Base-by-base conservation (phyloP, 83 land plant genomes). In the Picea mariana region DNA sequence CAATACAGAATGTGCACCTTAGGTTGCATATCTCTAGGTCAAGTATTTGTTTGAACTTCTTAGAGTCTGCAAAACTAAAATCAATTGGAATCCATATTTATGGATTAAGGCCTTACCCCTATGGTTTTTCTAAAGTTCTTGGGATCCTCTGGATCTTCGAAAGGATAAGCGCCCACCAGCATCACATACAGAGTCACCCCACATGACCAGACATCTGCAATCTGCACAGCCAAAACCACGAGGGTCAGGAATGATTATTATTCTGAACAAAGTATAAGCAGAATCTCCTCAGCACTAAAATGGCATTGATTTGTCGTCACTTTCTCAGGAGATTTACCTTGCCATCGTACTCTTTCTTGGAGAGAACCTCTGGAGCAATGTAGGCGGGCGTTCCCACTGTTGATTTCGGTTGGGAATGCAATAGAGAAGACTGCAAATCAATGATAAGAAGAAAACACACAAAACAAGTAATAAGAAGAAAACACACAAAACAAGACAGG, bases 201-300 rank as follows among this genome's bases (percentile, higher is more conserved):
- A 79, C 91, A 89, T 34, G 91, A 89, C 91, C 91, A 89, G 44
- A 89, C 91, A 85, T 89, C 91, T 82, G 91, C 91, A 78, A 89
- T 86, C 91, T 89, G 62, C 4, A 84, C 20, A 63, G n/a, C 44
- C 26, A 12, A 21, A 38, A 76, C 79, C 6, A 47, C 20, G 9
- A 16, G 60, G 31, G 16, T 5, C 15, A 21, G 79, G 13, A 13
- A 49, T 31, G 17, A 13, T 5, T 12, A 67, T 3, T 13, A 16
- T 13, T 16, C 18, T 34, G 11, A 17, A 24, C 17, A 16, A 69
- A 34, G 3, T 12, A 52, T 52, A 34, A 8, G 11, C 8, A 69
- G 47, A 15, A 26, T 5, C 40, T 17, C 40, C 17, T 7, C 18
- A 69, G 34, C 20, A 69, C 20, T 6, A n/a, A 52, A 52, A 11